Percentiles rank a stretch among this genome's conserved stretches.
These are phyloP conservation scores for Salix udensis DNA, from an alignment of 345 rosid genomes.

Conservation along the genomic window DNA sequence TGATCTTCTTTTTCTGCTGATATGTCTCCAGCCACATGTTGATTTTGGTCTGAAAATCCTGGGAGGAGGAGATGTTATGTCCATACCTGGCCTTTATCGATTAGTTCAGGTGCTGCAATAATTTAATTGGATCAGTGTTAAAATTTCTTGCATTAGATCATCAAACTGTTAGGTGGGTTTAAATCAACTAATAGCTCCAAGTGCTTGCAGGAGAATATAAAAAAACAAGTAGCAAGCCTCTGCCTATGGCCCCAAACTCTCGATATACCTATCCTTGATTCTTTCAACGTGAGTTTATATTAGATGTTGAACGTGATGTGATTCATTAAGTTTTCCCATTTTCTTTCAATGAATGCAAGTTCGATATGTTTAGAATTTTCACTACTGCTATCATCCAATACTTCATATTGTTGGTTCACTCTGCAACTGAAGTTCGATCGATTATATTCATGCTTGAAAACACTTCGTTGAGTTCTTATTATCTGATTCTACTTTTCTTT, in stretches of 20 bases:
- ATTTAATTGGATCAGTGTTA: neutral
- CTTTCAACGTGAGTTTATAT: slow-evolving; percentile 44
- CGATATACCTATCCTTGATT: slow-evolving; percentile 60
- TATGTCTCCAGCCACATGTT: slow-evolving; percentile 56
- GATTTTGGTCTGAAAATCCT: slow-evolving; percentile 69
- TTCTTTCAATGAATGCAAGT: neutral
- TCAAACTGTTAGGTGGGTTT: neutral
- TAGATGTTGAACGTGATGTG: neutral
- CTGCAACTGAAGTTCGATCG: too few relatives aligned
- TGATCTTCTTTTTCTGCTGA: neutral
- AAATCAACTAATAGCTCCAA: neutral
- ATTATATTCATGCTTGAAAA: too few relatives aligned
- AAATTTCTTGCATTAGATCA: neutral
- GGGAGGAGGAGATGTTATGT: slow-evolving; percentile 86
- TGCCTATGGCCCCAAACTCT: slow-evolving; percentile 71
- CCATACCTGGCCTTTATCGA: slow-evolving; percentile 72
- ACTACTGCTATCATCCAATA: too few relatives aligned
- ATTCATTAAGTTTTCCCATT: neutral
- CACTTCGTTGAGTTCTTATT: neutral
- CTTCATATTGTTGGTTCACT: neutral
- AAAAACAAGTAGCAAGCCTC: slow-evolving; percentile 51
- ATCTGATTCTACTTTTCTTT: slow-evolving; percentile 6
- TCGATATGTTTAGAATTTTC: neutral
- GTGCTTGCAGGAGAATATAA: slow-evolving; percentile 49
- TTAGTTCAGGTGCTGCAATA: slow-evolving; percentile 69